phyloP scores from a whole-genome alignment of 192 early-diverging fungal species.

The Diversispora eburnea region DNA sequence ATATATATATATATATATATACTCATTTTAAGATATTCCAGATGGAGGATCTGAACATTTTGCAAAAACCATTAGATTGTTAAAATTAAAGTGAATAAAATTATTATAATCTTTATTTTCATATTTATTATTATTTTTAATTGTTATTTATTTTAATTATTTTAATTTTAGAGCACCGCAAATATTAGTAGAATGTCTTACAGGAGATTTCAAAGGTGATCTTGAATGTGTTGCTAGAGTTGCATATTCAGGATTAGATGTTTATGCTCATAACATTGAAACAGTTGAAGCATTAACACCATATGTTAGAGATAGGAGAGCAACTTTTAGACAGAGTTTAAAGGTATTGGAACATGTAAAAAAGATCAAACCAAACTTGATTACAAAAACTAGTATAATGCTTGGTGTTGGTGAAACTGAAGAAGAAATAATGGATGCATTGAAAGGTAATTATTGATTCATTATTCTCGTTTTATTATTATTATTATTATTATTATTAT shows the following conservation, averaged over 20 bases:
- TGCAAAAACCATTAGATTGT: conserved; percentile 82
- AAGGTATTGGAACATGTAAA: conserved; percentile 88
- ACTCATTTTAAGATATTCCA: conserved; percentile 59
- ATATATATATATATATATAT: neutral
- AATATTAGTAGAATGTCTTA: conserved; percentile 94
- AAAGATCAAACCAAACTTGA: conserved; percentile 64
- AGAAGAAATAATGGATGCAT: conserved; percentile 82
- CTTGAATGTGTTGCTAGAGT: conserved; percentile 74
- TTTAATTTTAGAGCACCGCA: conserved; percentile 65
- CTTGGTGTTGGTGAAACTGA: conserved; percentile 95
- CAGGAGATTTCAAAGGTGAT: conserved; percentile 87
- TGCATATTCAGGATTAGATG: conserved; percentile 90
- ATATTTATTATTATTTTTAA: neutral
- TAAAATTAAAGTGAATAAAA: conserved; percentile 71
- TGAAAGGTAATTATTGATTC: conserved; percentile 58
- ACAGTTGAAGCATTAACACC: conserved; percentile 87
- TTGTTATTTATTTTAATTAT: neutral
- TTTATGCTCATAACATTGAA: conserved; percentile 98
- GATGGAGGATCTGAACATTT: conserved; percentile 94
- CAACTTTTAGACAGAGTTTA: conserved; percentile 89
- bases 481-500: neutral
- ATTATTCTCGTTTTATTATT: neutral
- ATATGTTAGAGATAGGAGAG: conserved; percentile 89
- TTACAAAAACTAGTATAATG: conserved; percentile 99
- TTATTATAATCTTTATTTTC: neutral